phyloP scores from a whole-genome alignment of 495 filamentous ascomycete genomes.

The Filosporella fistucella region DNA sequence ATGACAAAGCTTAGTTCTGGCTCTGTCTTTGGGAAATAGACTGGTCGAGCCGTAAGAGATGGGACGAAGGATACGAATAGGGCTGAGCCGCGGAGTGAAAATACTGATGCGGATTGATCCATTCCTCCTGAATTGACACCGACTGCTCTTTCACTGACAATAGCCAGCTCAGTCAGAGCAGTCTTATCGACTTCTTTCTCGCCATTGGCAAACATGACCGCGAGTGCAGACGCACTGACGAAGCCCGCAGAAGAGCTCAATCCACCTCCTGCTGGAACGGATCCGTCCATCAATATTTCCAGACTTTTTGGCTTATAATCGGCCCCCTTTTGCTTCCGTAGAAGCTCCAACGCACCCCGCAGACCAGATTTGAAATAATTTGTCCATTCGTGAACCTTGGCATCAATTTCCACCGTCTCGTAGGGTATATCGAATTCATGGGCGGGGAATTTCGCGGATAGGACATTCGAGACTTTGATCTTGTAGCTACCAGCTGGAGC shows the following conservation, averaged over 20 bases:
- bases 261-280: slow-evolving; percentile 86
- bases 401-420: slow-evolving; percentile 67
- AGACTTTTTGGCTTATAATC: slow-evolving; percentile 69
- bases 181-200: slow-evolving; percentile 78
- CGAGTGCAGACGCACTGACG: slow-evolving; percentile 83
- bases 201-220: slow-evolving; percentile 83
- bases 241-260: slow-evolving; percentile 93
- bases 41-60: slow-evolving; percentile 64
- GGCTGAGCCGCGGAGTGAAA: slow-evolving; percentile 77
- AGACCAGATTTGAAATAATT: slow-evolving; percentile 98
- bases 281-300: slow-evolving; percentile 86
- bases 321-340: slow-evolving; percentile 60
- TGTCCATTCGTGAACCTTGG: slow-evolving; percentile 85
- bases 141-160: slow-evolving; percentile 90
- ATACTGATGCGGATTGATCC: slow-evolving; percentile 98
- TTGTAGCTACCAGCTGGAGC: slow-evolving; percentile 33
- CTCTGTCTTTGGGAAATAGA: slow-evolving; percentile 77
- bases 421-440: slow-evolving; percentile 70
- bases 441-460: slow-evolving; percentile 67
- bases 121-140: slow-evolving; percentile 97
- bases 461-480: slow-evolving; percentile 73
- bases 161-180: slow-evolving; percentile 81
- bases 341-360: slow-evolving; percentile 70
- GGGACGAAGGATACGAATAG: slow-evolving; percentile 90
- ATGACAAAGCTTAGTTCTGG: slow-evolving; percentile 89